Evolutionary conservation across 345 rosid genomes (phyloP), one percentile per base, ranked within the genome.

Genomic region (Dimocarpus longan): DNA sequence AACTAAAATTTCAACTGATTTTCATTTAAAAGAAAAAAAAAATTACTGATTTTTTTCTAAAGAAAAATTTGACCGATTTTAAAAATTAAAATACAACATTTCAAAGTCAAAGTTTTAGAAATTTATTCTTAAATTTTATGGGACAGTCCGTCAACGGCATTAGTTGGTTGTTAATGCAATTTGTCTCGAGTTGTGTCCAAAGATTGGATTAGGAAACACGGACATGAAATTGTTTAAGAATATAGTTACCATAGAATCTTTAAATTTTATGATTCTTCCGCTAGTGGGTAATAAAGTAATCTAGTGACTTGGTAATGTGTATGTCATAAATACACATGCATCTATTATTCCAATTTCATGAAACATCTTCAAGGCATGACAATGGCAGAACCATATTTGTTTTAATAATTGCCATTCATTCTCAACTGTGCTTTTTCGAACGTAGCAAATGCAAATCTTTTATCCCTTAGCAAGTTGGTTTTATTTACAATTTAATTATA

Each of bases 171-270:
- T 67, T 37, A 24, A 6, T 46, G 70, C 6, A 5, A 48, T 70
- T 64, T 75, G 80, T 57, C 74, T 74, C 18, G 24, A 64, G 76
- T 50, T 22, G 0, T 66, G 77, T 79, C 79, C 21, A 19, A 42
- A 16, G 44, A 54, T 57, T 24, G 72, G 65, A 75, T 65, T 24
- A 28, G 76, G 28, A 69, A 70, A 57, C 62, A 19, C 22, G 74
- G 78, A 22, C 26, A 48, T 43, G 6, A 19, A 74, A 32, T 66
- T 59, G 44, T 68, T 71, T 22, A 40, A 69, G 82, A 72, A 40
- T 46, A 43, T 64, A 56, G 26, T 62, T 0, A 16, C 1, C 9
- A 9, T 48, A 28, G 22, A 0, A 60, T 39, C 16, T 26, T 26
- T 5, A 9, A 60, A 5, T 44, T 44, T 6, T 0, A 3, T 1